Evolutionary conservation across 495 filamentous ascomycete species (phyloP), one percentile per base, ranked within the genome.

Genomic region (Hypoxylon trugodes): DNA sequence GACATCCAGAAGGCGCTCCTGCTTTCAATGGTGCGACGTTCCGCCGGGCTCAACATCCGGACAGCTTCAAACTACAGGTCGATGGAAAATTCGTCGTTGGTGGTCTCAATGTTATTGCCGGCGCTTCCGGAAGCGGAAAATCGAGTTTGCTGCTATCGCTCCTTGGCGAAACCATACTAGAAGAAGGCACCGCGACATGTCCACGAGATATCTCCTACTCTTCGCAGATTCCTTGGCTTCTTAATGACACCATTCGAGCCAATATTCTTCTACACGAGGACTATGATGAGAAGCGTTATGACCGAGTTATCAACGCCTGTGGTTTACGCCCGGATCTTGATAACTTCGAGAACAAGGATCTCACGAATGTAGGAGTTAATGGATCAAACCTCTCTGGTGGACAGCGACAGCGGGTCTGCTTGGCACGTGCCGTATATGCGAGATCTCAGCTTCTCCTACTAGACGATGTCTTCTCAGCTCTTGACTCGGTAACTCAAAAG

Each of bases 171-270:
- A 95, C 94, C 89, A 90, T 85, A 4, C 76, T 87, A 62, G 73
- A 19, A 59, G 93, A 6, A 78, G 87, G 64, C 89, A 91, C 22
- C 77, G 73, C 8, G 86, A 92, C 16, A 83, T 86, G 75, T 74
- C 94, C 12, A 89, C 91, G 24, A 86, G 89, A 61, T 82, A 80
- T 35, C 42, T 91, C 91, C 1, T 95, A 93, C 72, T 93, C 91
- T 65, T 89, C 91, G n/a, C 91, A 95, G 65, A 90, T 93, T 76
- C 89, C 91, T 3, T 95, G 91, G 91, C 82, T 95, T 22, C 87
- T 92, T 35, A 94, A 94, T 66, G 89, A 83, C 38, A 93, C 88
- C 0, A 89, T 95, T 61, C 92, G 90, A 68, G 84, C 91, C 38
- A 95, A 95, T 64, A 94, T 95, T 42, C 68, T 90, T 6, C 94